Evolutionary conservation across 1,284 basidiomycete species (phyloP).

Genomic region (Trichosporon faecale): DNA sequence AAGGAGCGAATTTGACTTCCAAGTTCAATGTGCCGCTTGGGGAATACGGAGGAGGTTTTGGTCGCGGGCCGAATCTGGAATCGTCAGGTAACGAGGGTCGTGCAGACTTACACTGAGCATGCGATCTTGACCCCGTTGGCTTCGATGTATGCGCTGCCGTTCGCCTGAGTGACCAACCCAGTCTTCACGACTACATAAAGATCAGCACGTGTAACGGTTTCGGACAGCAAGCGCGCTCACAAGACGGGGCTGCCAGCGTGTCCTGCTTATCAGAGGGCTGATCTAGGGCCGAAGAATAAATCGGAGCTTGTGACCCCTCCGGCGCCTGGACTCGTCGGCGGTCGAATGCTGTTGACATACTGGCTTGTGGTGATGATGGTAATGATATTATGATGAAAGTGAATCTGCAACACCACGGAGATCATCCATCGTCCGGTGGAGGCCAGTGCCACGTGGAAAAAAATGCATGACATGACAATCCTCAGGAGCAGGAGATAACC

Average conservation of each 20-base stretch:
- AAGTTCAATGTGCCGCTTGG: slow-evolving; percentile 87
- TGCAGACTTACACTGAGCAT: slow-evolving; percentile 75
- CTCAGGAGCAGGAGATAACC: no score
- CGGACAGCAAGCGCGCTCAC: slow-evolving; percentile 62
- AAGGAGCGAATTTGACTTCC: slow-evolving; percentile 94
- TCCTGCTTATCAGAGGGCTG: slow-evolving; percentile 55
- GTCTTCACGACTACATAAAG: slow-evolving; percentile 71
- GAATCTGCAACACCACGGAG: neutral
- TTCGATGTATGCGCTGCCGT: slow-evolving; percentile 94
- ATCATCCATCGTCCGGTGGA: neutral
- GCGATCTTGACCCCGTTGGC: slow-evolving; percentile 79
- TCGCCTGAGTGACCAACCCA: slow-evolving; percentile 85
- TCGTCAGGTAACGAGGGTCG: neutral
- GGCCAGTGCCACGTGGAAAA: no score
- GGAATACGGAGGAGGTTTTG: slow-evolving; percentile 61
- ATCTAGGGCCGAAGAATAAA: slow-evolving; percentile 54
- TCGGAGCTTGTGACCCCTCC: slow-evolving; percentile 68
- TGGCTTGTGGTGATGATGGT: neutral
- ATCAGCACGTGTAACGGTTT: slow-evolving; percentile 12
- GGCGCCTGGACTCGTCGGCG: slow-evolving; percentile 83
- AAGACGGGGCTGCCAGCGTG: slow-evolving; percentile 66
- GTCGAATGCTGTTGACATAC: slow-evolving; percentile 60
- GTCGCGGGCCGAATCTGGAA: slow-evolving; percentile 84
- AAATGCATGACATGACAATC: no score
- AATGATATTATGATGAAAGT: slow-evolving; percentile 10